phyloP scores from a whole-genome alignment of 441 rosid species.

The Metrosideros polymorpha region DNA sequence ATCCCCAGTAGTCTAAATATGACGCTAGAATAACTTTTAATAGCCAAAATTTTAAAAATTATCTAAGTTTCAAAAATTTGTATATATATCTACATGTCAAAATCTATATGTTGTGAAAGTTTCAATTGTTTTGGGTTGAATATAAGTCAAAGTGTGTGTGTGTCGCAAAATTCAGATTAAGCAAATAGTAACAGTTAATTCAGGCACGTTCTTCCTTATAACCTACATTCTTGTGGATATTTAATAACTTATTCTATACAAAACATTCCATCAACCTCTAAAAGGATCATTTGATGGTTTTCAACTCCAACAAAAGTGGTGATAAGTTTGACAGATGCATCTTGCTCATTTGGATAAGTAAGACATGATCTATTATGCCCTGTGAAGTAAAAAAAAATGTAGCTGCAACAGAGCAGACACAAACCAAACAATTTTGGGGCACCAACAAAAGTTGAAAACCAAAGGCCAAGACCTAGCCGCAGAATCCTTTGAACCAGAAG shows the following conservation, averaged over 20 bases:
- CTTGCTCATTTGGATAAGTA: not conserved
- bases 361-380: not conserved
- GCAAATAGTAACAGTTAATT: not conserved
- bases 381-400: not conserved
- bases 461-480: not conserved
- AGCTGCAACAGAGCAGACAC: not conserved
- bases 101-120: not conserved
- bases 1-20: not conserved
- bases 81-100: not conserved
- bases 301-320: not conserved
- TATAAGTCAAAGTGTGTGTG: not conserved
- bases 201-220: not conserved
- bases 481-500: not conserved
- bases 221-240: not conserved
- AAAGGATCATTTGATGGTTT: not conserved
- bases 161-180: not conserved
- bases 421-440: not conserved
- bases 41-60: not conserved
- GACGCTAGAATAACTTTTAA: not conserved
- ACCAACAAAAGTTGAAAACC: not conserved
- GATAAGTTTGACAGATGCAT: not conserved
- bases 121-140: not conserved
- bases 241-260: not conserved
- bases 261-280: not conserved
- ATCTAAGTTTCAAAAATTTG: not conserved